phyloP scores from a whole-genome alignment of 768 basidiomycete genomes.

The Baorangia bicolor region DNA sequence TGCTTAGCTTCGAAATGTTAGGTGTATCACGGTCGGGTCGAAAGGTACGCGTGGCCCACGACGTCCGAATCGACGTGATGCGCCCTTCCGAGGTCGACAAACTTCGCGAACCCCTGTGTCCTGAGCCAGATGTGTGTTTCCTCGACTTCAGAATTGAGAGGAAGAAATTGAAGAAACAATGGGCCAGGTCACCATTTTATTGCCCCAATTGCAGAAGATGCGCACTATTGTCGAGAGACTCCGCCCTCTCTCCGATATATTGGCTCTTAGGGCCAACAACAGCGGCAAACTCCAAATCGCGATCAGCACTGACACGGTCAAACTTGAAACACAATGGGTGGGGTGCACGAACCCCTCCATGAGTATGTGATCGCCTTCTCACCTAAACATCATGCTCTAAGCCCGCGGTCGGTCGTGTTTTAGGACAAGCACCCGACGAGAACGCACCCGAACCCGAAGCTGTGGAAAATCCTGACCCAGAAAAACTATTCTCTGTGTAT shows the following conservation, averaged over 20 bases:
- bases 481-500: conserved; percentile 60
- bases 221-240: conserved; percentile 80
- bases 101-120: conserved; percentile 79
- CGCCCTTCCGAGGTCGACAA: conserved; percentile 68
- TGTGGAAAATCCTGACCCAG: conserved; percentile 48
- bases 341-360: conserved; percentile 67
- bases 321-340: conserved; percentile 77
- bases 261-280: conserved; percentile 68
- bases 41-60: conserved; percentile 67
- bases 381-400: background rate
- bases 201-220: conserved; percentile 72
- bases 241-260: conserved; percentile 63
- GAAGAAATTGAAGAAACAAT: conserved; percentile 1
- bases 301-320: conserved; percentile 68
- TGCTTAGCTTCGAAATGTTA: conserved; percentile 74
- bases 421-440: conserved; percentile 28
- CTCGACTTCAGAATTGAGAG: background rate
- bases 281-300: conserved; percentile 53
- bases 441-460: conserved; percentile 35
- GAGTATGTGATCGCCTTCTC: conserved; percentile 28
- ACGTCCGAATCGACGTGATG: conserved; percentile 81
- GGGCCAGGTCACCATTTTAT: conserved; percentile 67
- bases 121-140: conserved; percentile 74
- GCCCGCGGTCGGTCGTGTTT: conserved; percentile 7
- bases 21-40: conserved; percentile 64